These are phyloP conservation scores for Colletotrichum liaoningense DNA, from an alignment of 2,329 filamentous ascomycete species.

Conservation along the genomic window DNA sequence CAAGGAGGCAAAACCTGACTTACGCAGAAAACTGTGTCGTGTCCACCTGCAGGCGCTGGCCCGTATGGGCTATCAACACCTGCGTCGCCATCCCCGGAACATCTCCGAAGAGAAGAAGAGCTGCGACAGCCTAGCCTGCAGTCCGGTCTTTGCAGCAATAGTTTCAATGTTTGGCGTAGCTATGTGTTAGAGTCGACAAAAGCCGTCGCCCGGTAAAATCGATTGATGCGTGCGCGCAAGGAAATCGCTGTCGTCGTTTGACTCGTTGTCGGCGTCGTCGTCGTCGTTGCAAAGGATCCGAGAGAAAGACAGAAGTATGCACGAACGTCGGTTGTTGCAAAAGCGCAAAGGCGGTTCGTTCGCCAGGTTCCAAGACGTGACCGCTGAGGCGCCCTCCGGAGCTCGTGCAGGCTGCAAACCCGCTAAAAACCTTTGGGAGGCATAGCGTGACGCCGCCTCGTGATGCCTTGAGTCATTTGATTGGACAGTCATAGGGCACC, in stretches of 20 bases:
- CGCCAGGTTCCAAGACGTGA: constrained; percentile 26
- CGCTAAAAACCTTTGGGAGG: constrained; percentile 29
- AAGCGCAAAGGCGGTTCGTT: constrained; percentile 22
- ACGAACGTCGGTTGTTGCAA: constrained; percentile 14
- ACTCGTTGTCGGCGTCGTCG: background rate
- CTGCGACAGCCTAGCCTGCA: constrained; percentile 30
- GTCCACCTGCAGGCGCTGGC: constrained; percentile 85
- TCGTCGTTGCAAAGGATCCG: background rate
- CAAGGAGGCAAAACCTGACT: constrained; percentile 41
- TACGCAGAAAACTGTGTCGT: constrained; percentile 80
- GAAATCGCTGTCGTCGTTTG: background rate
- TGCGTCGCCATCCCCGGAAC: constrained; percentile 83
- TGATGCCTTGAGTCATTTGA: constrained; percentile 34
- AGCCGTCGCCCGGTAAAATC: background rate
- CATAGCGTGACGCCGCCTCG: constrained; percentile 37
- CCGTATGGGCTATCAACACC: constrained; percentile 93
- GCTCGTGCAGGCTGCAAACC: constrained; percentile 34
- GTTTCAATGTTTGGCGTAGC: background rate
- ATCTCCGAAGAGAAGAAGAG: constrained; percentile 49
- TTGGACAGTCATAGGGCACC: constrained; percentile 7
- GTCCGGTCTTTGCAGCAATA: constrained; percentile 6
- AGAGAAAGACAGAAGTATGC: background rate
- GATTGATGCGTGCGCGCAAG: background rate
- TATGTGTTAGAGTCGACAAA: background rate
- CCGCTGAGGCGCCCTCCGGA: constrained; percentile 30